Evolutionary conservation across 345 rosid genomes (phyloP).

Genomic region (Syzygium oleosum): DNA sequence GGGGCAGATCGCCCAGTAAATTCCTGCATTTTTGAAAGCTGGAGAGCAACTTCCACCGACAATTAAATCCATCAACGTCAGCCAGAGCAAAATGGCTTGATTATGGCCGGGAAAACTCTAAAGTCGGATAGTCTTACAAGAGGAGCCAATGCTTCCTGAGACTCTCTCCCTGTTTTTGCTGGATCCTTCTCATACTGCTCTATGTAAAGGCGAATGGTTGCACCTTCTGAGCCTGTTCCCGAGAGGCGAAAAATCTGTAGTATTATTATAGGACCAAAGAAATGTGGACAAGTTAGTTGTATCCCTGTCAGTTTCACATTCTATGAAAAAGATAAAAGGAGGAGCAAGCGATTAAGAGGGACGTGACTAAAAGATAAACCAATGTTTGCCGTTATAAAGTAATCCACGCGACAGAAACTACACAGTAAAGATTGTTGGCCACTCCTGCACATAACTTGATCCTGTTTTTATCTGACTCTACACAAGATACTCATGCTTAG

Average conservation of each 20-base stretch:
- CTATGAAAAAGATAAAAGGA: background rate
- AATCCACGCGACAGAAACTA: background rate
- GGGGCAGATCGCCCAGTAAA: conserved; percentile 94
- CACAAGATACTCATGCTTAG: background rate
- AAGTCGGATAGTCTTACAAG: conserved; percentile 35
- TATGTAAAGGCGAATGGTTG: conserved; percentile 87
- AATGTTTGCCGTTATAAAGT: background rate
- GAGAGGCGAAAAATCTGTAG: conserved; percentile 86
- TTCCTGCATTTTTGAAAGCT: conserved; percentile 86
- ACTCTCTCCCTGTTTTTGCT: conserved; percentile 79
- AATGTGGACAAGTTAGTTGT: background rate
- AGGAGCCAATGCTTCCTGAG: conserved; percentile 83
- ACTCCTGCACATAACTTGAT: background rate
- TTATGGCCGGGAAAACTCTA: background rate
- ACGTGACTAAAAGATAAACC: background rate
- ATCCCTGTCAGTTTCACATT: background rate
- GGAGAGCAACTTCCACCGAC: conserved; percentile 89
- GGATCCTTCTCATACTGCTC: conserved; percentile 96
- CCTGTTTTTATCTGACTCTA: background rate
- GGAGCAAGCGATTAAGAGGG: background rate
- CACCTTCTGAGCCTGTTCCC: conserved; percentile 98
- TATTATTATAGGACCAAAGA: background rate
- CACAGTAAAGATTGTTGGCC: background rate
- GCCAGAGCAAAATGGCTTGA: background rate
- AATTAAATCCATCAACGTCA: background rate